Conservation (phyloP, 2,329 filamentous ascomycete species). For the Colletotrichum noveboracense region DNA sequence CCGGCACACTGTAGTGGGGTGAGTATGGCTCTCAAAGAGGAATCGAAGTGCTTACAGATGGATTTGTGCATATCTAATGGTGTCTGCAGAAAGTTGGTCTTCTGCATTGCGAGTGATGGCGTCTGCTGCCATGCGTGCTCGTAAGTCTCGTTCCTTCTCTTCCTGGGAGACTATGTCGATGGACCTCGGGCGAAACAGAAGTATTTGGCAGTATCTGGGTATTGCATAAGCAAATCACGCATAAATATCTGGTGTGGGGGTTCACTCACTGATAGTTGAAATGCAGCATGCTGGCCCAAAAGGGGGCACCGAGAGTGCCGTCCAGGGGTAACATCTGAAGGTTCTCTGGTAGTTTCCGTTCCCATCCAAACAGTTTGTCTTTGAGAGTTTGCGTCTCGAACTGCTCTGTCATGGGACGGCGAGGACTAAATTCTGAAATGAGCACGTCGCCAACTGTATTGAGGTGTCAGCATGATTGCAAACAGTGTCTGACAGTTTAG, state of each 20-base stretch:
- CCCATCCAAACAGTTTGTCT: background rate
- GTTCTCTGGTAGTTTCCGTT: background rate
- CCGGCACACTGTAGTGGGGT: background rate
- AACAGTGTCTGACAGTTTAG: background rate
- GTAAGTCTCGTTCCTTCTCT: background rate
- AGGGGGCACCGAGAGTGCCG: background rate
- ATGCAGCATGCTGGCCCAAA: conserved; percentile 8
- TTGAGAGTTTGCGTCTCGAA: background rate
- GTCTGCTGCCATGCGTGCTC: background rate
- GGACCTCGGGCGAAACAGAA: background rate
- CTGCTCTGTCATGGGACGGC: background rate
- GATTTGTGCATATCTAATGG: background rate
- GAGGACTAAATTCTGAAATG: background rate
- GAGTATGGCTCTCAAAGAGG: background rate
- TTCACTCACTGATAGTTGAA: background rate
- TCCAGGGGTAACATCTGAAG: background rate
- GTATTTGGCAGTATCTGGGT: background rate
- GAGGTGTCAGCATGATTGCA: background rate
- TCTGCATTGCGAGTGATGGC: conserved; percentile 12
- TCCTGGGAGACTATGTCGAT: background rate
- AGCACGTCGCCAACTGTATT: background rate
- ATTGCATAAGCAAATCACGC: background rate
- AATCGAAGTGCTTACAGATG: background rate
- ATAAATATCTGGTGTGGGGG: fast-evolving
- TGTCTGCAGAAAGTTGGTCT: background rate